Conservation (phyloP, 1,284 basidiomycete genomes). For the Sporisorium exsertum region DNA sequence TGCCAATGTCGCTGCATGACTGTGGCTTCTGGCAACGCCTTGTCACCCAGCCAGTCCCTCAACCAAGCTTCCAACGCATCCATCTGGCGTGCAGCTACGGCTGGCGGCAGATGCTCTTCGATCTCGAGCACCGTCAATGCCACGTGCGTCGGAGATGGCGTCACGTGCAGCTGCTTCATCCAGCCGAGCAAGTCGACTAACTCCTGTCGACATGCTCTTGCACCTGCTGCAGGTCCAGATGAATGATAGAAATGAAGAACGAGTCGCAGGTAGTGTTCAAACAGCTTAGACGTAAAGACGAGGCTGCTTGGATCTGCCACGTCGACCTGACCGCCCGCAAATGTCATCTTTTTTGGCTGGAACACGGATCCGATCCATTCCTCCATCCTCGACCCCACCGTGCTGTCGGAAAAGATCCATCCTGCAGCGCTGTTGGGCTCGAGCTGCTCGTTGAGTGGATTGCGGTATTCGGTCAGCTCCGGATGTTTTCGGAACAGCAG, state of each 20-base stretch:
- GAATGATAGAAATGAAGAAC: constrained; percentile 35
- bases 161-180: constrained; percentile 36
- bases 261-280: constrained; percentile 40
- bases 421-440: constrained; percentile 12
- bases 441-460: constrained; percentile 20
- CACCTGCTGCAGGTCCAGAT: constrained; percentile 4
- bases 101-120: constrained; percentile 35
- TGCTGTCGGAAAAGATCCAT: constrained; percentile 39
- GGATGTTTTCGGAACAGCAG: constrained; percentile 40
- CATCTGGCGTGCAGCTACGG: constrained; percentile 38
- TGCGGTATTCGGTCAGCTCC: constrained; percentile 21
- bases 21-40: constrained; percentile 11
- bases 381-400: constrained; percentile 29
- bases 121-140: constrained; percentile 41
- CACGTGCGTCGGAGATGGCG: constrained; percentile 21
- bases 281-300: constrained; percentile 31
- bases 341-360: background rate
- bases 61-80: constrained; percentile 30
- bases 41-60: constrained; percentile 27
- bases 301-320: constrained; percentile 9
- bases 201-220: constrained; percentile 8
- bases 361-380: constrained; percentile 40
- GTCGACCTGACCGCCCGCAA: background rate
- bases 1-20: constrained; percentile 33
- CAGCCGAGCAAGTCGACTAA: constrained; percentile 34